These are phyloP conservation scores for Suillus weaverae DNA, from an alignment of 768 basidiomycete genomes.

Conservation along the genomic window DNA sequence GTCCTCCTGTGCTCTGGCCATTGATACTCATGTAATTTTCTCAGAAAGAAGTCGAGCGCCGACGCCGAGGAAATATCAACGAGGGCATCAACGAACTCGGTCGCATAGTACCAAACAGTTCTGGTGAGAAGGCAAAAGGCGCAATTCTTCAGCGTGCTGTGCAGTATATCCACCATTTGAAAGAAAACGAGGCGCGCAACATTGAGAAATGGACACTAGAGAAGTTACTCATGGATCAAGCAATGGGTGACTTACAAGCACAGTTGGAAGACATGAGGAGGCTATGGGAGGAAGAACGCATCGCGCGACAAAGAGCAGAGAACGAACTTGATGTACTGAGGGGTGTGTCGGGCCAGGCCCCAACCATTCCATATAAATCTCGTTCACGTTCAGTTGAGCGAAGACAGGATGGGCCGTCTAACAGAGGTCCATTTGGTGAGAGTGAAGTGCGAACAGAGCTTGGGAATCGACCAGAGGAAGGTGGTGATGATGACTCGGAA, in stretches of 20 bases:
- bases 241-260: conserved; percentile 82
- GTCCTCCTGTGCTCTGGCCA: background rate
- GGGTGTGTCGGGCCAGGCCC: conserved; percentile 28
- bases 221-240: conserved; percentile 89
- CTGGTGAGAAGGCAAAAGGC: conserved; percentile 87
- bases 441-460: conserved; percentile 23
- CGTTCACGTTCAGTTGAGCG: conserved; percentile 31
- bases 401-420: conserved; percentile 18
- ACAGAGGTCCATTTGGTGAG: conserved; percentile 14
- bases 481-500: conserved; percentile 21
- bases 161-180: conserved; percentile 88
- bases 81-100: conserved; percentile 93
- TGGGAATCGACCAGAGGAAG: conserved; percentile 21
- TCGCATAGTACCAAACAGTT: conserved; percentile 83
- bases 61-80: conserved; percentile 93
- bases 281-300: conserved; percentile 79
- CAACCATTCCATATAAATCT: conserved; percentile 12
- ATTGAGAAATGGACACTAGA: conserved; percentile 95
- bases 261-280: conserved; percentile 81
- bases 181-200: conserved; percentile 87
- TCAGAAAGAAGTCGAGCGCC: conserved; percentile 98
- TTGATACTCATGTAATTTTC: background rate
- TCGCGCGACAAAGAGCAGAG: conserved; percentile 57
- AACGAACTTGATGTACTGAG: conserved; percentile 61
- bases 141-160: conserved; percentile 87